Evolutionary conservation across 1,284 basidiomycete species (phyloP), one percentile per base, ranked within the genome.

Genomic region (Microbotryum lychnidis-dioicae): DNA sequence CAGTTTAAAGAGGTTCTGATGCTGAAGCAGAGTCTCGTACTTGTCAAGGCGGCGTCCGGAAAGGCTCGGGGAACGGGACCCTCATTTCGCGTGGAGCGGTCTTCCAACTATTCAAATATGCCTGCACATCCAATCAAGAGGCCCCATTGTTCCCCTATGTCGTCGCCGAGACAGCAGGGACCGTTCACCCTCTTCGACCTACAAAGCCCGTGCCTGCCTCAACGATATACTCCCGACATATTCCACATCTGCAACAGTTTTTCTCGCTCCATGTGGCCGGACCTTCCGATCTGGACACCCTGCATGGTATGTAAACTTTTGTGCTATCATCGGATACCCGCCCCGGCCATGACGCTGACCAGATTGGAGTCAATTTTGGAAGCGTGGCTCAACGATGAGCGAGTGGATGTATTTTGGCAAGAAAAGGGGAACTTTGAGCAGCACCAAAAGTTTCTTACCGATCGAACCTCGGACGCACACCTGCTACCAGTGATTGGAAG

Each of bases 161-260:
- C 10, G 48, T 59, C 42, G 42, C 51, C 44, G 53, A 56, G 1
- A 55, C 60, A 21, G 59, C 60, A 31, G 33, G 58, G 3, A 29
- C 65, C 20, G 75, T 75, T 12, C 82, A 84, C 68, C 82, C 82
- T 6, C 72, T 81, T n/a, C 77, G 82, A 33, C 80, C 82, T 2
- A 74, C 79, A 2, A 82, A 83, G 65, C 82, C 82, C 0, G 58
- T 69, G 3, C 76, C 76, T 0, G 79, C 80, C 6, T 73, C 78
- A 58, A 66, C 79, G 12, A 62, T 84, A 50, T 83, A 83, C 72
- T 75, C 76, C 51, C 76, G 81, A 45, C 81, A 76, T 70, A 79
- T 80, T 61, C 75, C 77, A 3, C 73, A 74, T 4, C 75, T 82
- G 46, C 73, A 74, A 4, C 75, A 79, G 61, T 78, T 71, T 56